These are phyloP conservation scores for Tolypocladium tropicale DNA, from an alignment of 2,329 filamentous ascomycete species.

Conservation along the genomic window DNA sequence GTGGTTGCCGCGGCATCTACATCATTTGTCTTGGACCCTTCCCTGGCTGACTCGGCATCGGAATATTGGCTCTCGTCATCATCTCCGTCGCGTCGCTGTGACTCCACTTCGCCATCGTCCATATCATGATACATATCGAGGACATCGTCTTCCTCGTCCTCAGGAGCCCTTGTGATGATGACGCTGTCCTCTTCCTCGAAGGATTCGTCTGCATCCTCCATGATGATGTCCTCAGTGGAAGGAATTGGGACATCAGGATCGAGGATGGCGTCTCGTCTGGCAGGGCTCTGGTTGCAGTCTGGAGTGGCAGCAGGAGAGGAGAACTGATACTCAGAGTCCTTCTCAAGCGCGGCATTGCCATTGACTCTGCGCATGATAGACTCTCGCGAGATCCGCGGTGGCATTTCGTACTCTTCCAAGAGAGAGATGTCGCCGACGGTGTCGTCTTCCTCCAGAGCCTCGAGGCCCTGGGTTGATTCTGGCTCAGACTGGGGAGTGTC, in stretches of 20 bases:
- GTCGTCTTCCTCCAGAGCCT: conserved; percentile 45
- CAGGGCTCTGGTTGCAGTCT: conserved; percentile 28
- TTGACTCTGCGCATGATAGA: conserved; percentile 87
- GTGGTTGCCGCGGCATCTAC: conserved; percentile 38
- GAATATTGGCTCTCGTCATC: conserved; percentile 26
- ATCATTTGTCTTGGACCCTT: conserved; percentile 11
- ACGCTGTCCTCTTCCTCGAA: conserved; percentile 47
- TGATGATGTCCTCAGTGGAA: conserved; percentile 63
- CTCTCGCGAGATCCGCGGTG: conserved; percentile 78
- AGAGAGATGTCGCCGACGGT: conserved; percentile 49
- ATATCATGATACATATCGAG: conserved; percentile 61
- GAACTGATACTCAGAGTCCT: conserved; percentile 53
- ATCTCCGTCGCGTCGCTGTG: conserved; percentile 42
- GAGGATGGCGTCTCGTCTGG: conserved; percentile 24
- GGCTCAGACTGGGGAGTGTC: conserved; percentile 32
- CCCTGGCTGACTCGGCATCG: conserved; percentile 12
- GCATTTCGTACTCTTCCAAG: conserved; percentile 54
- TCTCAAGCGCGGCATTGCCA: conserved; percentile 44
- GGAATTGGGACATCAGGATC: conserved; percentile 89
- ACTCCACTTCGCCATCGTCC: conserved; percentile 42
- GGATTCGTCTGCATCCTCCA: conserved; percentile 40
- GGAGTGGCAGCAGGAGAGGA: conserved; percentile 51
- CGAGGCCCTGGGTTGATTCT: conserved; percentile 20
- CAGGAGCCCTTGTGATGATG: conserved; percentile 56
- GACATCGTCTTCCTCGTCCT: conserved; percentile 52